Base-by-base conservation (phyloP, 345 rosid genomes). In the Excoecaria agallocha region DNA sequence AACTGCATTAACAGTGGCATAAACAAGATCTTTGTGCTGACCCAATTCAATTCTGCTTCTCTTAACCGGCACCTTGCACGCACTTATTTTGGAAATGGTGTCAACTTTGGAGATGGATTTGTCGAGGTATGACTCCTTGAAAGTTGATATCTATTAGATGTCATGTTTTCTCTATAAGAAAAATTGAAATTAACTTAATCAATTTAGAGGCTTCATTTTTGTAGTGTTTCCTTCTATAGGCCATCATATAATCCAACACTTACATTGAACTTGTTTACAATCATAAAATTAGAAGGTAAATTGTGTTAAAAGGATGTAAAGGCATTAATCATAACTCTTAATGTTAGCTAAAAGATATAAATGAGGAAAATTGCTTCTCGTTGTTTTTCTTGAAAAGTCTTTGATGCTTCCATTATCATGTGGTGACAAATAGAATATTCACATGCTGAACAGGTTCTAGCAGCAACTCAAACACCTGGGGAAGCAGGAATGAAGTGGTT, bases 381-480 rank as follows among this genome's bases (percentile, higher is more conserved):
- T 45, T 30, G 30, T 19, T 15, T 72, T 3, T 11, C 7, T 30
- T 13, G 13, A 41, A 65, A 61, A 54, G 22, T 5, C 8, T 59
- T 3, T 52, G 43, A 55, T 35, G 9, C 45, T 71, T 62, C 60
- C 30, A 63, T 69, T 41, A 8, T 52, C 16, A 52, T 12, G 67
- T 8, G 52, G 41, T 79, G 67, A 48, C 6, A 61, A 8, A 46
- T 70, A 35, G 35, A 45, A 8, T 38, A 60, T 54, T 58, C 55
- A 13, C 22, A 61, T 50, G 76, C 68, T 76, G 35, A 73, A 76
- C 82, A 94, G 98, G 90, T 94, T 81, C 86, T 94, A 24, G 98
- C 98, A 66, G 99, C 99, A 70, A 94, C 98, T 75, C 99, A 94
- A 85, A 94, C 99, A 8, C 90, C 97, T 0, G 97, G 99, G 35